Percentiles rank a stretch among this genome's conserved stretches.
phyloP scores from a whole-genome alignment of 1,139 yeast genomes.

The Lodderomyces metapsilosis region DNA sequence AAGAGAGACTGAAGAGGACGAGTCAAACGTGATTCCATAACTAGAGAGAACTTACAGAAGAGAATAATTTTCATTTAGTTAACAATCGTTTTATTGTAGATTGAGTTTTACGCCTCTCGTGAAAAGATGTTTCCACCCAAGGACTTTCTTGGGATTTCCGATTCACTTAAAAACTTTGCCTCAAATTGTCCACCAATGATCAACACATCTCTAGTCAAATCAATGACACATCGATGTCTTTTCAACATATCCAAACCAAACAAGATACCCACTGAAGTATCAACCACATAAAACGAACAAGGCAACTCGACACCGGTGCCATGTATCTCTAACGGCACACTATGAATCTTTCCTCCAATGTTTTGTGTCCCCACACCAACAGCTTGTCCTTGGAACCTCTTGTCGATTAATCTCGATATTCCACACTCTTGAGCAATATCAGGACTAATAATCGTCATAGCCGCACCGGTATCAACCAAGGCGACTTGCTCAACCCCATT shows the following conservation, averaged over 20 bases:
- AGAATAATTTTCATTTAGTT: too few relatives aligned
- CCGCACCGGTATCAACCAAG: slow-evolving; percentile 96
- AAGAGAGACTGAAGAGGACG: slow-evolving; percentile 65
- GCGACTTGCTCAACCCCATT: slow-evolving; percentile 85
- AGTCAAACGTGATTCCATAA: slow-evolving; percentile 18
- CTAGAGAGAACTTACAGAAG: too few relatives aligned
- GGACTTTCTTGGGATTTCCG: slow-evolving; percentile 58
- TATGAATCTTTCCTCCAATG: slow-evolving; percentile 82
- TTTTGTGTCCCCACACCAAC: slow-evolving; percentile 85
- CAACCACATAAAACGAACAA: slow-evolving; percentile 80
- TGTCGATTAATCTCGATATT: slow-evolving; percentile 73
- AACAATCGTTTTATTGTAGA: too few relatives aligned
- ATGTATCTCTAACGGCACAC: slow-evolving; percentile 83
- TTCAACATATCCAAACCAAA: slow-evolving; percentile 80
- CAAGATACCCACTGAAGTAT: slow-evolving; percentile 66
- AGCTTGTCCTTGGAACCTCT: slow-evolving; percentile 77
- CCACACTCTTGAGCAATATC: slow-evolving; percentile 72
- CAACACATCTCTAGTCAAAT: slow-evolving; percentile 65
- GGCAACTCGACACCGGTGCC: slow-evolving; percentile 52
- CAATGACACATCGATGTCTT: slow-evolving; percentile 82
- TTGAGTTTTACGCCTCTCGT: slow-evolving; percentile 7
- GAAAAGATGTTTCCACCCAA: slow-evolving; percentile 18
- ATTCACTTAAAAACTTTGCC: slow-evolving; percentile 70
- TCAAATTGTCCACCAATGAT: slow-evolving; percentile 68
- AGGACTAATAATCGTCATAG: slow-evolving; percentile 79